A percentile compares a stretch with the other conserved stretches of the same genome.
Conservation (phyloP, 768 basidiomycete species). For the Clitopilus hobsonii region DNA sequence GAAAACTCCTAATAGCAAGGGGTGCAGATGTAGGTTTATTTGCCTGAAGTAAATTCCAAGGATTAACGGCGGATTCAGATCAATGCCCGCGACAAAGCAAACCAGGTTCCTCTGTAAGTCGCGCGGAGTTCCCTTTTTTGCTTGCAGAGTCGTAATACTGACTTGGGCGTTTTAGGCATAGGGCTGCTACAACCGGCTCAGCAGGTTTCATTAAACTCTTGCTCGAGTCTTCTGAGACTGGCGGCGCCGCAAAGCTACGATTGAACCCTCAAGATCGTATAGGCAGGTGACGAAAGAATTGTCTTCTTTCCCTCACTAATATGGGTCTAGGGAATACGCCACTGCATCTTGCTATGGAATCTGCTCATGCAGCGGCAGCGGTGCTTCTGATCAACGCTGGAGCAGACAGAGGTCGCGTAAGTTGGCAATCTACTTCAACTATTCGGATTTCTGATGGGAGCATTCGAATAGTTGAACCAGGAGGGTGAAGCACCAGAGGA, state of each 20-base stretch:
- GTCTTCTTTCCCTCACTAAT: neutral
- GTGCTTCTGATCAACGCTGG: conserved; percentile 92
- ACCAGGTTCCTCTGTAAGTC: conserved; percentile 82
- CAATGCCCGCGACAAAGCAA: conserved; percentile 91
- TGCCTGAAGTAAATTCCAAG: conserved; percentile 17
- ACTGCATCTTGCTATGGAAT: conserved; percentile 95
- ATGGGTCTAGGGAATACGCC: conserved; percentile 79
- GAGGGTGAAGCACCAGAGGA: conserved; percentile 88
- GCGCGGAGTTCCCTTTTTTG: conserved; percentile 13
- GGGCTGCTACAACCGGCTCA: conserved; percentile 94
- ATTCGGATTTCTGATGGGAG: conserved; percentile 10
- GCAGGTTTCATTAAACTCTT: conserved; percentile 84
- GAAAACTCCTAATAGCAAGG: conserved; percentile 75
- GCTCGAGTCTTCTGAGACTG: conserved; percentile 63
- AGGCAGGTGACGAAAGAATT: conserved; percentile 34
- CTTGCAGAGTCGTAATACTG: too few relatives aligned
- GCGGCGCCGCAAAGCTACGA: conserved; percentile 67
- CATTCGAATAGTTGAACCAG: conserved; percentile 59
- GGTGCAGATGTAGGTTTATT: conserved; percentile 81
- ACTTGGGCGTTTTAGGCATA: too few relatives aligned
- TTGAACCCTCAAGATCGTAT: conserved; percentile 84
- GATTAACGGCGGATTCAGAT: conserved; percentile 54
- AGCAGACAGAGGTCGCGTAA: conserved; percentile 84
- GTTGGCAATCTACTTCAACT: conserved; percentile 22
- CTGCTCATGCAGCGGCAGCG: conserved; percentile 88